Percentiles rank a stretch among this genome's conserved stretches.
These are phyloP conservation scores for Phaeodactylum tricornutum DNA, from an alignment of 108 stramenopile species.

Conservation along the genomic window DNA sequence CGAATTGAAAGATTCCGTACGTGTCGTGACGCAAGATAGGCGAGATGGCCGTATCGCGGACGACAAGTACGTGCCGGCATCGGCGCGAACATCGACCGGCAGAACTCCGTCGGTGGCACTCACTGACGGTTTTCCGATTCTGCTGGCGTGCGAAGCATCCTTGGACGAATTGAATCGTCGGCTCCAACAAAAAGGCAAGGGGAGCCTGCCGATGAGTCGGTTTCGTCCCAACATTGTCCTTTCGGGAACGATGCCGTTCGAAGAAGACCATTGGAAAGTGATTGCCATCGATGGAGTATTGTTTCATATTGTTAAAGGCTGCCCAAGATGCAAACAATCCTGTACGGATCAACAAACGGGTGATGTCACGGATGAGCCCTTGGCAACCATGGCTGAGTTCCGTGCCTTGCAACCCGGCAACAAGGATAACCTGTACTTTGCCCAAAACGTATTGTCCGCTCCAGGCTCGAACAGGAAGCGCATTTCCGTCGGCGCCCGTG, in stretches of 20 bases:
- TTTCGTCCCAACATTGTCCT: conserved; percentile 84
- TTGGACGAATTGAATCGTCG: conserved; percentile 58
- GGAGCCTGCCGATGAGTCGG: conserved; percentile 53
- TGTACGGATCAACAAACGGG: conserved; percentile 79
- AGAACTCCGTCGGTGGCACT: conserved; percentile 37
- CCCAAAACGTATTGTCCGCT: conserved; percentile 58
- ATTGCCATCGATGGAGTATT: conserved; percentile 47
- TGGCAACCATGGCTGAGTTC: conserved; percentile 59
- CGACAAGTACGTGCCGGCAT: conserved; percentile 39
- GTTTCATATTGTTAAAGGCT: conserved; percentile 72
- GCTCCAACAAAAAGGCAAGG: conserved; percentile 37
- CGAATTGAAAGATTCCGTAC: conserved; percentile 18
- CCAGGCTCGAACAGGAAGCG: conserved; percentile 21
- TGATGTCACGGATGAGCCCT: conserved; percentile 44
- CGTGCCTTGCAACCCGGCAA: conserved; percentile 32
- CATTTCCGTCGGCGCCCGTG: conserved; percentile 36
- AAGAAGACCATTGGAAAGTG: conserved; percentile 81
- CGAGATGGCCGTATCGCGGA: conserved; percentile 15
- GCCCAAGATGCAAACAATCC: conserved; percentile 78
- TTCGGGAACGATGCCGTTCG: conserved; percentile 45
- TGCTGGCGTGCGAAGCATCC: conserved; percentile 59
- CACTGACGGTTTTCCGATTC: conserved; percentile 78
- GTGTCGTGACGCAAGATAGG: conserved; percentile 33
- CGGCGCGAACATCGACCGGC: conserved; percentile 16
- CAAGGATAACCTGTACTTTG: conserved; percentile 55